Evolutionary conservation across 2,329 filamentous ascomycete species (phyloP).

Genomic region (Didymellaceae sp.): DNA sequence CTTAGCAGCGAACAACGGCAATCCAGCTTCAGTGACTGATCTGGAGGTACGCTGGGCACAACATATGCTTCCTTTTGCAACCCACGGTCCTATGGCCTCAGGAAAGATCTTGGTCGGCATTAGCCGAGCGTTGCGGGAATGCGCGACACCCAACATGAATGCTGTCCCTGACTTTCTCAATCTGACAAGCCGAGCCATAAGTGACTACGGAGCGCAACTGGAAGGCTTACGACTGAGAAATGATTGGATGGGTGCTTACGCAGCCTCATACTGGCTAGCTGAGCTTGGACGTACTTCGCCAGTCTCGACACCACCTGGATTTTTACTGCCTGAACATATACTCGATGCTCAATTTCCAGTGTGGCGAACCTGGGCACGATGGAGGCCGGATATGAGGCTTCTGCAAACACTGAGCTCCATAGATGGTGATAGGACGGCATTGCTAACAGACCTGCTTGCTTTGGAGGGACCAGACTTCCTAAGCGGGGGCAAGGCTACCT

Average conservation of each 20-base stretch:
- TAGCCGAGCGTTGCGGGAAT: conserved; percentile 23
- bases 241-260: conserved; percentile 32
- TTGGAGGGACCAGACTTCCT: conserved; percentile 44
- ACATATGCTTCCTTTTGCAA: conserved; percentile 33
- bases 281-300: conserved; percentile 18
- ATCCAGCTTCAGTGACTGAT: conserved; percentile 30
- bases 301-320: conserved; percentile 13
- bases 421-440: conserved; percentile 17
- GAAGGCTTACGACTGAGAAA: conserved; percentile 35
- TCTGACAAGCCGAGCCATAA: conserved; percentile 28
- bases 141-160: conserved; percentile 23
- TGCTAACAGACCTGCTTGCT: conserved; percentile 32
- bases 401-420: conserved; percentile 23
- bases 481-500: conserved; percentile 19
- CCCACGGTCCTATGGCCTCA: conserved; percentile 29
- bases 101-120: conserved; percentile 35
- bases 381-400: conserved; percentile 33
- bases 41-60: conserved; percentile 39
- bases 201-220: conserved; percentile 31
- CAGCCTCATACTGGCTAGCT: conserved; percentile 32
- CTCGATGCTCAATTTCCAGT: conserved; percentile 34
- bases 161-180: conserved; percentile 31
- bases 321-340: conserved; percentile 27
- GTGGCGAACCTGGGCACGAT: conserved; percentile 42
- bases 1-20: conserved; percentile 37